These are phyloP conservation scores for Clavispora fructus DNA, from an alignment of 805 yeast species.

Conservation along the genomic window DNA sequence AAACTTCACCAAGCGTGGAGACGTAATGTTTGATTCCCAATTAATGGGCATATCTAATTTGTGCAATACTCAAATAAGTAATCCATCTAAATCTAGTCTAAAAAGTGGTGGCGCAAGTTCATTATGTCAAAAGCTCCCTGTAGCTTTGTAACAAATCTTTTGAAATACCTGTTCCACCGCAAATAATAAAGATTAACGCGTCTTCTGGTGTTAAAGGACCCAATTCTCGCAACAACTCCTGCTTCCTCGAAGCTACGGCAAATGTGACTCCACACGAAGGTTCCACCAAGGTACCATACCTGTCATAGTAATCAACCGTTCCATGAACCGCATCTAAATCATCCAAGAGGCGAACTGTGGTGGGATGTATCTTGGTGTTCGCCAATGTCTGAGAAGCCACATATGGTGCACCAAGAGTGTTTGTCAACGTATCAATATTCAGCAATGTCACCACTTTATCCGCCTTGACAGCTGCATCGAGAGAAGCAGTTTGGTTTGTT, in stretches of 20 bases:
- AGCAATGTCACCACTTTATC: constrained; percentile 16
- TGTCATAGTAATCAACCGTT: constrained; percentile 19
- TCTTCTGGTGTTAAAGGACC: constrained; percentile 16
- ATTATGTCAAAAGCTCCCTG: constrained; percentile 2
- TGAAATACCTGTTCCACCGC: constrained; percentile 23
- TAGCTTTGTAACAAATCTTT: constrained; percentile 8
- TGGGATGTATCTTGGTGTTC: constrained; percentile 14
- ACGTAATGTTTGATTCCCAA: no score
- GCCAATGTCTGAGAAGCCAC: constrained; percentile 16
- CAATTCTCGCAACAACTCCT: constrained; percentile 13
- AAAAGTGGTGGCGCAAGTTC: no score
- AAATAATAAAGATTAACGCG: constrained; percentile 22
- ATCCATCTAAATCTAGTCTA: no score
- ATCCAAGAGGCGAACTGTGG: constrained; percentile 15
- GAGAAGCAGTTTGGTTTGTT: constrained; percentile 21
- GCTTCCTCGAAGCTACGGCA: constrained; percentile 10
- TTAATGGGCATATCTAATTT: no score
- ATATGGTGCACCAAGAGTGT: constrained; percentile 27
- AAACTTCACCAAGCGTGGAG: no score
- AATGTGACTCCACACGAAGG: constrained; percentile 33
- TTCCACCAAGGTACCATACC: constrained; percentile 19
- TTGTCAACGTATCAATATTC: constrained; percentile 20
- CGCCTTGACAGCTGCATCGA: constrained; percentile 17
- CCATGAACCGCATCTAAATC: constrained; percentile 24
- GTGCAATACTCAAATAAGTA: no score